Evolutionary conservation across 768 basidiomycete genomes (phyloP), one percentile per base, ranked within the genome.

Genomic region (Podaxis sp.): DNA sequence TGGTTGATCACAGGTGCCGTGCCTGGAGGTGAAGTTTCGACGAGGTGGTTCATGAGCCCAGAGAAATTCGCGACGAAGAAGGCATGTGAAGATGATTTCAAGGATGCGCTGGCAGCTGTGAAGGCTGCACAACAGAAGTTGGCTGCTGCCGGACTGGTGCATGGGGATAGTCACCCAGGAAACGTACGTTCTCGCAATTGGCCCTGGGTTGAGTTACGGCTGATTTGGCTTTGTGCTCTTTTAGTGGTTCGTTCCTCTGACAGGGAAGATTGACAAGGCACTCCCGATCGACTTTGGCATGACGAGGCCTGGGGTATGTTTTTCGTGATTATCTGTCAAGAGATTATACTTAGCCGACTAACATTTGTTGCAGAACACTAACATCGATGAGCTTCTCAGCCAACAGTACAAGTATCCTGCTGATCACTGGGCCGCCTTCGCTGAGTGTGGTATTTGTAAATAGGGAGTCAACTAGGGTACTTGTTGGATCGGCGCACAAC

Each of bases 1-100:
- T 60, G 58, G 58, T 24, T 60, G 2, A 52, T 60, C 50, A 60
- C 58, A 4, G 58, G 13, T 40, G 38, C 58, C 26, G 40, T 51
- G 33, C 50, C 58, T 40, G 58, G 48, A 26, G 58, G 58, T 2
- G 49, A 60, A 12, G 11, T 60, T 5, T 51, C 46, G 5, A 15
- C 3, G 4, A 22, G 58, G 22, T 60, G 50, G 58, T 24, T 40
- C 37, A n/a, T 1, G 17, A 10, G 26, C 17, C 30, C 3, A 4
- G 15, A 33, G 3, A 50, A 51, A 20, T 60, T 60, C 20, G 58
- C 58, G 49, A 60, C 37, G 15, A 51, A 30, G 50, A 50, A 50
- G 37, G 58, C 49, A 1, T 60, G 58, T 11, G 36, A 60, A 15
- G 38, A 50, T 17, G 58, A 60, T n/a, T 30, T 60, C 26, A 20